Conservation (phyloP, 2,329 filamentous ascomycete genomes). For the Acrodontium crateriforme region DNA sequence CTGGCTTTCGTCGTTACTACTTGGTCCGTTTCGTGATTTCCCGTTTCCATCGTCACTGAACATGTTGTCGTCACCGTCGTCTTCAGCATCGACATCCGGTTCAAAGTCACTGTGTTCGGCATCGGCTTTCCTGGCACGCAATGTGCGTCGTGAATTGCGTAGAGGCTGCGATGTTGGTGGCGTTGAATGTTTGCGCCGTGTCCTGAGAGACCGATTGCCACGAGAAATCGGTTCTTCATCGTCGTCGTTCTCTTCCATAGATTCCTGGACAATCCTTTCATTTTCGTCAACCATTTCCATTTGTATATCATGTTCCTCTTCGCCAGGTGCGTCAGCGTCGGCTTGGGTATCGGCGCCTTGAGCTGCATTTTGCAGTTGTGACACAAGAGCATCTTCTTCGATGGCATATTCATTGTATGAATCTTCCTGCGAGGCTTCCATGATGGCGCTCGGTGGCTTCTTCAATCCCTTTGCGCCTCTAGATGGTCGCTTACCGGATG, state of each 20-base stretch:
- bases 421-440: conserved; percentile 41
- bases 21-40: conserved; percentile 31
- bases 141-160: conserved; percentile 25
- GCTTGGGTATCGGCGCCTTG: conserved; percentile 13
- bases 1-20: conserved; percentile 30
- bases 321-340: conserved; percentile 17
- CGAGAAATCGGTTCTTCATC: conserved; percentile 40
- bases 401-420: conserved; percentile 24
- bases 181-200: conserved; percentile 18
- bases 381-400: conserved; percentile 21
- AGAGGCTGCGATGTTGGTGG: conserved; percentile 14
- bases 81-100: conserved; percentile 42
- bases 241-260: conserved; percentile 41
- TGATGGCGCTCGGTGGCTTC: conserved; percentile 34
- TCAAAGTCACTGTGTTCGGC: conserved; percentile 50
- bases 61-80: conserved; percentile 38
- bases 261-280: conserved; percentile 30
- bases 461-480: conserved; percentile 36
- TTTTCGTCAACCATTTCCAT: conserved; percentile 25
- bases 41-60: conserved; percentile 36
- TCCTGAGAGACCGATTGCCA: conserved; percentile 26
- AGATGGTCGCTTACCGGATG: conserved; percentile 25
- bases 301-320: conserved; percentile 22
- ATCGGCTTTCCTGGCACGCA: conserved; percentile 28
- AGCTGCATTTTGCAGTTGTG: conserved; percentile 14